A percentile compares a stretch with the other conserved stretches of the same genome.
These are phyloP conservation scores for Singerocomus rubriflavus DNA, from an alignment of 1,284 basidiomycete species.

Conservation along the genomic window DNA sequence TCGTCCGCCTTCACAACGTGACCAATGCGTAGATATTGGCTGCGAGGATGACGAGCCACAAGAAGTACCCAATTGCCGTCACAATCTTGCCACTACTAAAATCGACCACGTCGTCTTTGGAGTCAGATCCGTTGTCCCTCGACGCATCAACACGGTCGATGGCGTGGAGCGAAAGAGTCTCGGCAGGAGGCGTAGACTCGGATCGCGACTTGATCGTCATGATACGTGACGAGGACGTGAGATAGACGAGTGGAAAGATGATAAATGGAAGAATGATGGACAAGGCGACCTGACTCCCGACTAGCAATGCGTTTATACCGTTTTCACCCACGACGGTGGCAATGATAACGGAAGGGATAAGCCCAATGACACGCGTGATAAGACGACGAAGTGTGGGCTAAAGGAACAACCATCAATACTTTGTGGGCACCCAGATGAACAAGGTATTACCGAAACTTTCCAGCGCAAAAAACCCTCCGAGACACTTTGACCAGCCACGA, in stretches of 20 bases:
- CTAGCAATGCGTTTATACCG: slow-evolving; percentile 81
- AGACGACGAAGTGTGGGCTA: slow-evolving; percentile 80
- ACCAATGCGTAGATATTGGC: slow-evolving; percentile 71
- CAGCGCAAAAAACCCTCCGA: slow-evolving; percentile 94
- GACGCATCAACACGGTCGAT: background rate
- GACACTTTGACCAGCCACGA: slow-evolving; percentile 89
- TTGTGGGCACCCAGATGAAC: background rate
- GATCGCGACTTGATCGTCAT: slow-evolving; percentile 53
- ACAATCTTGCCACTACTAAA: slow-evolving; percentile 62
- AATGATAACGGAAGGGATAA: slow-evolving; percentile 85
- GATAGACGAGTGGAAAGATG: slow-evolving; percentile 74
- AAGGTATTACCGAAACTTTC: slow-evolving; percentile 73
- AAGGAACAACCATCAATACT: slow-evolving; percentile 8
- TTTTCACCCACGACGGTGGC: slow-evolving; percentile 70
- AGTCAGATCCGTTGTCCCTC: background rate
- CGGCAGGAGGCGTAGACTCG: background rate
- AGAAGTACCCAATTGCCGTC: slow-evolving; percentile 52
- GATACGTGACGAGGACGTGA: slow-evolving; percentile 66
- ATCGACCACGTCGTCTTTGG: slow-evolving; percentile 39
- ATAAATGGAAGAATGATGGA: slow-evolving; percentile 89
- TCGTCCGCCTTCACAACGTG: slow-evolving; percentile 36
- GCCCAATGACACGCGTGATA: slow-evolving; percentile 79
- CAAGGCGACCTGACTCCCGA: slow-evolving; percentile 86
- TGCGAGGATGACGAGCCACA: slow-evolving; percentile 61
- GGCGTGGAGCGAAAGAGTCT: background rate